Conservation (phyloP, 768 basidiomycete genomes). For the Pleurotus tuber-regium region DNA sequence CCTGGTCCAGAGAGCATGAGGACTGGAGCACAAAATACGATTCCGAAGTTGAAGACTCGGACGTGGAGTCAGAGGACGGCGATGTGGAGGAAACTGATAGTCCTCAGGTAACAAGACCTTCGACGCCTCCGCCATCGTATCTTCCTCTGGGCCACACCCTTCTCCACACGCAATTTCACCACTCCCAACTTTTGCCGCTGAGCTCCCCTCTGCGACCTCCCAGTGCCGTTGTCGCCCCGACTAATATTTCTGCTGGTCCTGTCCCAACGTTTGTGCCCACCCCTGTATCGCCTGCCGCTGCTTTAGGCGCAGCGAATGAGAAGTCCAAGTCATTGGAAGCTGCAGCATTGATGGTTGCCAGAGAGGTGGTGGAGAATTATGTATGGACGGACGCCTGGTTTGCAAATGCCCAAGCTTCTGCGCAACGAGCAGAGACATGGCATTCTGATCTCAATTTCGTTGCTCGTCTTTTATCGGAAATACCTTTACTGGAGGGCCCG, state of each 20-base stretch:
- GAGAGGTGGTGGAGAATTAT: slow-evolving; percentile 72
- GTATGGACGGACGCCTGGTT: slow-evolving; percentile 70
- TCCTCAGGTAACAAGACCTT: slow-evolving; percentile 46
- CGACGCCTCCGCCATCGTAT: slow-evolving; percentile 70
- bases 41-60: slow-evolving; percentile 34
- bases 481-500: slow-evolving; percentile 37
- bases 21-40: slow-evolving; percentile 44
- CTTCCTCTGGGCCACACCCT: slow-evolving; percentile 70
- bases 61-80: slow-evolving; percentile 35
- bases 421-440: slow-evolving; percentile 46
- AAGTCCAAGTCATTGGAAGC: slow-evolving; percentile 67
- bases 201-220: slow-evolving; percentile 61
- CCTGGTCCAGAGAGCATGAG: slow-evolving; percentile 42
- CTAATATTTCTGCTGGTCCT: slow-evolving; percentile 37
- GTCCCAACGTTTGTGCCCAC: slow-evolving; percentile 59
- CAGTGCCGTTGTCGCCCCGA: slow-evolving; percentile 46
- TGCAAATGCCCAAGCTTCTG: slow-evolving; percentile 28
- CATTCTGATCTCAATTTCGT: slow-evolving; percentile 52
- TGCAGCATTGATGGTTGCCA: slow-evolving; percentile 58
- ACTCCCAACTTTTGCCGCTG: slow-evolving; percentile 58
- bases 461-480: slow-evolving; percentile 36
- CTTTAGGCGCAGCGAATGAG: slow-evolving; percentile 60
- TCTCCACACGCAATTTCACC: slow-evolving; percentile 66
- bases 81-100: slow-evolving; percentile 30
- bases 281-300: slow-evolving; percentile 80